Base-by-base conservation (phyloP, 2,329 filamentous ascomycete genomes). In the Didymella arachidicola region DNA sequence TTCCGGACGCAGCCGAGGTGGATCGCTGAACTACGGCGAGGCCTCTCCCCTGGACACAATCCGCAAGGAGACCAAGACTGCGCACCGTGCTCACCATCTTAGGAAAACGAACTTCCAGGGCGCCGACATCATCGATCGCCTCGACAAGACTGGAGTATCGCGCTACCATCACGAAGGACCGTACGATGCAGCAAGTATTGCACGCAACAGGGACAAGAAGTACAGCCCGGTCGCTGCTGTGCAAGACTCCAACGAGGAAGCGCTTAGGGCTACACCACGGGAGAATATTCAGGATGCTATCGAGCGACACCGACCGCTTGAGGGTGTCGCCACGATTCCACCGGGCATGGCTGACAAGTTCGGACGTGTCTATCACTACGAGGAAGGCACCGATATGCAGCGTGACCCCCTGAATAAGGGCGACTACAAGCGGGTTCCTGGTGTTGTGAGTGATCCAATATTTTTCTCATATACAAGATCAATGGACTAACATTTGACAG, bases 81-180 rank as follows among this genome's bases (percentile, higher is more conserved):
- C 90, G n/a, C 80, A 91, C 71, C 86, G 88, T 48, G 79, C 86
- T 26, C 85, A 86, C 2, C 88, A 89, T 73, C 83, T 90, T 46
- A 84, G 83, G 67, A 90, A 88, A 72, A 85, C 83, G 69, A 81
- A 88, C 68, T 83, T 89, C 16, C 85, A 88, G 26, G 85, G 84
- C 44, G 85, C 91, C 1, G 93, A 98, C 75, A 82, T 83, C 8
- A 95, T 98, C 69, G 94, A 97, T 74, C 80, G 82, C 5, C 86
- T 98, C 1, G 94, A 97, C 72, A 83, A 84, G 2, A 77, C 84
- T n/a, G 66, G 67, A n/a, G 84, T 85, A 49, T 83, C 83, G 18
- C 79, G 83, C 2, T 97, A 96, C 77, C 94, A 97, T 76, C 94
- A 98, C 70, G 91, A 89, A 63, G 93, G 94, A 0, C 94, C 94